Percentiles rank a stretch among this genome's conserved stretches.
phyloP scores from a whole-genome alignment of 345 rosid species.

The Eucalyptus polybractea region DNA sequence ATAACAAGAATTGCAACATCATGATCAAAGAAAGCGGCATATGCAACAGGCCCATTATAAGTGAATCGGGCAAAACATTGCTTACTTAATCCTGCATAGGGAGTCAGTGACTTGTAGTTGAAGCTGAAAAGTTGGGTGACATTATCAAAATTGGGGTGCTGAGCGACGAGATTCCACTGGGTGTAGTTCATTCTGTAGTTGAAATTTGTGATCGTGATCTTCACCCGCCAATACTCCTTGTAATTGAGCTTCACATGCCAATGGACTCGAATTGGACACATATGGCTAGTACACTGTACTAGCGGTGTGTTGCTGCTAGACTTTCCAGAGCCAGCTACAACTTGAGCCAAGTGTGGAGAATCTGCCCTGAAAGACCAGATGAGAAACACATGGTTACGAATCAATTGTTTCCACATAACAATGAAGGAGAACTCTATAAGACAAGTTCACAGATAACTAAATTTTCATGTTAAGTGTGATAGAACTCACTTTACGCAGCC shows the following conservation, averaged over 20 bases:
- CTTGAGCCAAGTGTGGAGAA: conserved; percentile 18
- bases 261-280: conserved; percentile 63
- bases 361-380: conserved; percentile 6
- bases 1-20: not conserved
- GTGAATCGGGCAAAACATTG: not conserved
- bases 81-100: conserved; percentile 46
- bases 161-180: conserved; percentile 56
- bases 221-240: conserved; percentile 59
- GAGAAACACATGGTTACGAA: not conserved
- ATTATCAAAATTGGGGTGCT: conserved; percentile 59
- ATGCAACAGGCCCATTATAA: not conserved
- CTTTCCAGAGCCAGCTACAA: conserved; percentile 5
- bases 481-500: conserved; percentile 14
- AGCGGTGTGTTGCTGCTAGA: conserved; percentile 16
- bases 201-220: conserved; percentile 55
- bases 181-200: conserved; percentile 54
- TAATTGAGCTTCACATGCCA: conserved; percentile 67
- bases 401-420: not conserved
- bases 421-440: not conserved
- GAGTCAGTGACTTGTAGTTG: conserved; percentile 32
- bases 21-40: not conserved
- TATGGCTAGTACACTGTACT: conserved; percentile 51
- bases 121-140: conserved; percentile 46
- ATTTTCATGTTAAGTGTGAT: not conserved
- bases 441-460: not conserved